Conservation (phyloP, 1,139 yeast species). For the Sugiyamaella castrensis region DNA sequence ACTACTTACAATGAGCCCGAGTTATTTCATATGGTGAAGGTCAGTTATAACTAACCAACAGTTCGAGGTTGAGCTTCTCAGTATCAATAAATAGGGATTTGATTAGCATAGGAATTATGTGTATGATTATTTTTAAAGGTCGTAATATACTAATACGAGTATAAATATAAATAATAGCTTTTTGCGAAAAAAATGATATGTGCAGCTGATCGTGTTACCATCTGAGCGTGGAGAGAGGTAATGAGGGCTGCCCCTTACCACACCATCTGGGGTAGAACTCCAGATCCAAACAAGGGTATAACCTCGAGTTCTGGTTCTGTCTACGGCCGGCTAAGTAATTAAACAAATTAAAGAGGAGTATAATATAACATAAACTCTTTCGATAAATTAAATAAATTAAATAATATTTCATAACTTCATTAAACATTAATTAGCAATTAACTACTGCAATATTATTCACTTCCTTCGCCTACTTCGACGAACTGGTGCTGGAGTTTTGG, state of each 20-base stretch:
- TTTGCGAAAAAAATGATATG: background rate
- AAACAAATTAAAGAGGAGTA: too few relatives aligned
- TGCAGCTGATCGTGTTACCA: too few relatives aligned
- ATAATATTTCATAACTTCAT: background rate
- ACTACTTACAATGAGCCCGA: background rate
- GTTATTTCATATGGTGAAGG: too few relatives aligned
- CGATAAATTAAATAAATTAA: background rate
- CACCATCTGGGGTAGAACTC: too few relatives aligned
- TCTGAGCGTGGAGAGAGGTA: too few relatives aligned
- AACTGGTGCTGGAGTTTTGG: slow-evolving; percentile 3
- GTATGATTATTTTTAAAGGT: slow-evolving; percentile 9
- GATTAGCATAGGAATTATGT: background rate
- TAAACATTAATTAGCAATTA: too few relatives aligned
- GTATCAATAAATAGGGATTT: slow-evolving; percentile 49
- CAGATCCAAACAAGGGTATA: too few relatives aligned
- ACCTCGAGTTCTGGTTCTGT: too few relatives aligned
- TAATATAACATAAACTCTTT: background rate
- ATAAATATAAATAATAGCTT: too few relatives aligned
- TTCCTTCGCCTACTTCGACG: slow-evolving; percentile 12
- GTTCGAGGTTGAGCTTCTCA: slow-evolving; percentile 87
- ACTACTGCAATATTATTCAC: too few relatives aligned
- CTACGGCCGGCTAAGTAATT: too few relatives aligned
- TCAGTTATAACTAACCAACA: slow-evolving; percentile 10
- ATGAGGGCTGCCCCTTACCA: too few relatives aligned
- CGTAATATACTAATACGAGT: background rate